Conservation (phyloP, 495 filamentous ascomycete species). For the Letharia lupina region DNA sequence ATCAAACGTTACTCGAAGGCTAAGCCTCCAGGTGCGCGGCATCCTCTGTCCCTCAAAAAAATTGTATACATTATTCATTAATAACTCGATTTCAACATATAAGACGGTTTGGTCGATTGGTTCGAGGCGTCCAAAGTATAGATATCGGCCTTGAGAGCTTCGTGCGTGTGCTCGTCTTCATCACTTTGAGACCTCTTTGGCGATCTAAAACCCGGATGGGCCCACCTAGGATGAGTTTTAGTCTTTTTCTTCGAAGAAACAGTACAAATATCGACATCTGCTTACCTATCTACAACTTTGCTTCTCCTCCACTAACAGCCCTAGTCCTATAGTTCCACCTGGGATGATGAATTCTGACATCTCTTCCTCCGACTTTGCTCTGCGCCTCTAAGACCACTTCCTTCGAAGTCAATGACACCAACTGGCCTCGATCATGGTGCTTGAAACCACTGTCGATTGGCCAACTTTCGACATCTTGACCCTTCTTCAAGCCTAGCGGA, state of each 20-base stretch:
- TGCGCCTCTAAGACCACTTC: slow-evolving; percentile 46
- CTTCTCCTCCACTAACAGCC: slow-evolving; percentile 22
- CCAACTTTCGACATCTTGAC: slow-evolving; percentile 43
- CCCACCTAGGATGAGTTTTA: too few species aligned
- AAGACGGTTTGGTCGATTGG: too few species aligned
- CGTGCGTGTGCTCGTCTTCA: too few species aligned
- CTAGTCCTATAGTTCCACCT: slow-evolving; percentile 46
- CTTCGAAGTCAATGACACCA: slow-evolving; percentile 39
- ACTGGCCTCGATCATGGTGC: slow-evolving; percentile 44
- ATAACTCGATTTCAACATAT: too few species aligned
- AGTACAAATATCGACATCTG: not conserved
- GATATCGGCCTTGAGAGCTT: too few species aligned
- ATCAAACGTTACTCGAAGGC: too few species aligned
- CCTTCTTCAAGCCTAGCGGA: slow-evolving; percentile 37
- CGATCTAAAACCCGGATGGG: too few species aligned
- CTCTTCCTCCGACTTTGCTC: slow-evolving; percentile 31
- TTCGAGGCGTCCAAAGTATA: too few species aligned
- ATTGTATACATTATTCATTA: too few species aligned
- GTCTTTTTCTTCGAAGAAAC: not conserved
- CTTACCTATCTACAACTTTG: slow-evolving; percentile 14
- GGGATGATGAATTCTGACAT: slow-evolving; percentile 47
- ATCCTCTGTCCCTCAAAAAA: too few species aligned
- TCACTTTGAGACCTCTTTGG: too few species aligned
- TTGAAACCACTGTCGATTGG: slow-evolving; percentile 48
- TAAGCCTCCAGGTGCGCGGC: too few species aligned